These are phyloP conservation scores for Neostapfia colusana DNA, from an alignment of 176 grass and related monocot genomes.

Conservation along the genomic window DNA sequence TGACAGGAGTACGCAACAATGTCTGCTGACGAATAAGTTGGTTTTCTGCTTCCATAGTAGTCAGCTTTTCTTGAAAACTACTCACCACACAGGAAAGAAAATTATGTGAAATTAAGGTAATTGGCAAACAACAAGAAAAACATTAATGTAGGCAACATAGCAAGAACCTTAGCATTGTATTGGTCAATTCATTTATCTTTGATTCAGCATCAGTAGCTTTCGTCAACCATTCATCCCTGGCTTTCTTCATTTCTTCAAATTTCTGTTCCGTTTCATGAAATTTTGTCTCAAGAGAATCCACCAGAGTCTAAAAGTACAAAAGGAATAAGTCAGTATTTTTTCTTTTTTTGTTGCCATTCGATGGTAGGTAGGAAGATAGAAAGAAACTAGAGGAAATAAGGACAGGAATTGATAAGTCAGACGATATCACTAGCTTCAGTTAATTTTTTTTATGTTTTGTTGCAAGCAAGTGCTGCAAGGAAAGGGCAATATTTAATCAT, in stretches of 20 bases:
- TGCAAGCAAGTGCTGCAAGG: neutral
- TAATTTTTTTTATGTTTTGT: constrained; percentile 26
- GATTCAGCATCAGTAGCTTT: constrained; percentile 72
- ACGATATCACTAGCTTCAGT: neutral
- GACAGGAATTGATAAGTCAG: constrained; percentile 9
- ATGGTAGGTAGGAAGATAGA: constrained; percentile 1
- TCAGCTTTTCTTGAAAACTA: constrained; percentile 87
- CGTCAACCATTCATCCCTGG: constrained; percentile 65
- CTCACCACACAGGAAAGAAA: constrained; percentile 9
- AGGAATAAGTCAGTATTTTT: constrained; percentile 21
- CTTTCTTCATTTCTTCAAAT: constrained; percentile 80
- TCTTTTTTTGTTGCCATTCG: neutral
- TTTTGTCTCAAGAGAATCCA: constrained; percentile 80
- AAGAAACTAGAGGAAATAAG: neutral
- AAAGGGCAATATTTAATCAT: constrained; percentile 29
- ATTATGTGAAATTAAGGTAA: constrained; percentile 17
- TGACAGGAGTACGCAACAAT: constrained; percentile 47
- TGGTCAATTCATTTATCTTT: constrained; percentile 70
- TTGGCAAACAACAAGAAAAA: constrained; percentile 18
- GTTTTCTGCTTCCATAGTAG: constrained; percentile 92
- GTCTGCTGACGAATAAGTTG: constrained; percentile 79
- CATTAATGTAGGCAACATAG: constrained; percentile 25
- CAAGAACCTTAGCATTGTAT: constrained; percentile 79
- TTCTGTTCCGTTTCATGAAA: constrained; percentile 86
- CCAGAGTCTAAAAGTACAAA: constrained; percentile 57